These are phyloP conservation scores for Sphagnum fallax DNA, from an alignment of 228 moss, liverwort and hornwort species.

Conservation along the genomic window DNA sequence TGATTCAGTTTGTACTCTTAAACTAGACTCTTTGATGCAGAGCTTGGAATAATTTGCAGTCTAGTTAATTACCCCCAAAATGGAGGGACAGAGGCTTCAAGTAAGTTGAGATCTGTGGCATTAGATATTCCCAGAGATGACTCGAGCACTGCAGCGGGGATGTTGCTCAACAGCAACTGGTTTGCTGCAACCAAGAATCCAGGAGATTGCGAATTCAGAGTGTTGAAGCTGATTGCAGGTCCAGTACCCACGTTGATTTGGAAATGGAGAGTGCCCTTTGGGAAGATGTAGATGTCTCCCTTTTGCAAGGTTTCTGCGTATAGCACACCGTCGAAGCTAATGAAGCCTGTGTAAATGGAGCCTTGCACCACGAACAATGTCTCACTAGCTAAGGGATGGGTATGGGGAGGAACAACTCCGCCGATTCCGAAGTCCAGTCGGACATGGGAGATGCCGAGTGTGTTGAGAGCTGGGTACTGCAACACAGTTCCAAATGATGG, in stretches of 20 bases:
- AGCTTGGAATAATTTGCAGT: too few relatives aligned
- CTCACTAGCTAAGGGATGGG: constrained; percentile 6
- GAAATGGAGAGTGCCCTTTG: neutral
- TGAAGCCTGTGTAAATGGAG: constrained; percentile 2
- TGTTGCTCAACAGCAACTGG: neutral
- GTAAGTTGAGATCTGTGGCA: too few relatives aligned
- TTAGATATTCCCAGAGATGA: too few relatives aligned
- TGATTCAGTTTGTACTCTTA: too few relatives aligned
- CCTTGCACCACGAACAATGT: constrained; percentile 1
- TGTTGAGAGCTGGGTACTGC: constrained; percentile 13
- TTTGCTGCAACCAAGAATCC: neutral
- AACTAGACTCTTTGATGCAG: too few relatives aligned
- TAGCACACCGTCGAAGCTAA: neutral
- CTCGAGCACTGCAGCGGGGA: neutral
- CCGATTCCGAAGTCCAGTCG: constrained; percentile 5
- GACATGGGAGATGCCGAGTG: neutral
- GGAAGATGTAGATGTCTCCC: neutral
- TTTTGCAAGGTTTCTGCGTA: neutral
- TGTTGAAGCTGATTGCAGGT: neutral
- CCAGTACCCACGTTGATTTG: neutral
- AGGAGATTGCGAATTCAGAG: neutral
- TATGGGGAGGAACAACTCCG: constrained; percentile 5
- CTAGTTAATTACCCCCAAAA: too few relatives aligned
- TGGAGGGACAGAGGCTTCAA: too few relatives aligned
- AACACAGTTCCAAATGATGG: neutral